phyloP scores from a whole-genome alignment of 2,329 filamentous ascomycete species.

The Sarocladium oryzae region DNA sequence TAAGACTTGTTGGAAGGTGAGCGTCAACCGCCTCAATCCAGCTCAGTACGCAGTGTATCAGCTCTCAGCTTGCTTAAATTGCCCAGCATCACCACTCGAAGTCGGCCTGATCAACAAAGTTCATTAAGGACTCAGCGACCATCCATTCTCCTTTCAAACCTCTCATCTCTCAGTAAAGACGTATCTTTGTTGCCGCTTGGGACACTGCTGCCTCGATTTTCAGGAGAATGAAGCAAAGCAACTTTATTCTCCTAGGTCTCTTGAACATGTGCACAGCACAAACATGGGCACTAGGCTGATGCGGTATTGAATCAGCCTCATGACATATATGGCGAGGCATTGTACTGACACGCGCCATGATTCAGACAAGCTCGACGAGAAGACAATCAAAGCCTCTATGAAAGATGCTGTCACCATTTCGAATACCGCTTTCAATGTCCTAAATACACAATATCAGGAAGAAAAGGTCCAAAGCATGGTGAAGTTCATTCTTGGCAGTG shows the following conservation, averaged over 20 bases:
- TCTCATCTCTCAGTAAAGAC: no score
- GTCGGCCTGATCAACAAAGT: no score
- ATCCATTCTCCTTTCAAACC: no score
- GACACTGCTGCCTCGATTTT: no score
- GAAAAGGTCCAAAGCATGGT: conserved; percentile 1
- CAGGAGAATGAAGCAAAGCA: background rate
- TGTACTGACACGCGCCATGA: background rate
- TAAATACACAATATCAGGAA: background rate
- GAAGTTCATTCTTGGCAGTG: background rate
- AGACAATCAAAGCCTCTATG: background rate
- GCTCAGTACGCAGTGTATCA: no score
- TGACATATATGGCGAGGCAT: no score
- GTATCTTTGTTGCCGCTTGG: no score
- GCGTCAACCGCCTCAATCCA: no score
- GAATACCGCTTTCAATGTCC: background rate
- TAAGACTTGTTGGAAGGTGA: no score
- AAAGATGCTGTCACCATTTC: background rate
- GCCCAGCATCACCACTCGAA: no score
- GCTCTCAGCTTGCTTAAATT: no score
- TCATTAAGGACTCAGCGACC: no score
- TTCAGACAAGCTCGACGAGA: background rate
- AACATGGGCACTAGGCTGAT: background rate
- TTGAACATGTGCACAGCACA: background rate
- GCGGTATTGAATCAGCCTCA: background rate
- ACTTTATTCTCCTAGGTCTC: background rate